phyloP scores from a whole-genome alignment of 805 yeast genomes.

The Saccharomycopsis sp. region DNA sequence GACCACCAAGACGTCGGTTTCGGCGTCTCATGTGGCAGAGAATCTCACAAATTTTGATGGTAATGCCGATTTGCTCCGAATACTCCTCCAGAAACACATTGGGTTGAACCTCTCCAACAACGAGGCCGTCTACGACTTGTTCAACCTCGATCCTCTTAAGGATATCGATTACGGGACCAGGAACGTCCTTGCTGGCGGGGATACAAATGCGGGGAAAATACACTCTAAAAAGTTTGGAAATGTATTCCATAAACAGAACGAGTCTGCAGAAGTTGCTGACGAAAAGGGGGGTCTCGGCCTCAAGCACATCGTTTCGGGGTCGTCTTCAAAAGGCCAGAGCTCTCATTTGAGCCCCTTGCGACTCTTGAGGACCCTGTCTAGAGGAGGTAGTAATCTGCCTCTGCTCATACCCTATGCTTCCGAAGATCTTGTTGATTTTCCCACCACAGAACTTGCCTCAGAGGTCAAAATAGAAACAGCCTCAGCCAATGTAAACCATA shows the following conservation, averaged over 20 bases:
- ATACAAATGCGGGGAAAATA: not conserved
- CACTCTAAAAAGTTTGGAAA: not conserved
- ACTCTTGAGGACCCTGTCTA: not conserved
- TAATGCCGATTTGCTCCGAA: not conserved
- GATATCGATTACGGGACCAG: not conserved
- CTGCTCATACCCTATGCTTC: not conserved
- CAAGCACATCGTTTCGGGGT: not conserved
- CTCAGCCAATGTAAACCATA: not conserved
- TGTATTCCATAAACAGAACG: not conserved
- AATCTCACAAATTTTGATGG: constrained; percentile 1
- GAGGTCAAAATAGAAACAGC: not conserved
- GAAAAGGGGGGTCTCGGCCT: not conserved
- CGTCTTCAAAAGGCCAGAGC: not conserved
- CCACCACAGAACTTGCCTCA: not conserved
- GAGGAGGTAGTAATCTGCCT: not conserved
- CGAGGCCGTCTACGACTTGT: constrained; percentile 10
- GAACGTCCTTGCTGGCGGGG: not conserved
- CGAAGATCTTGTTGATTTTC: not conserved
- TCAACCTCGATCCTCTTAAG: constrained; percentile 1
- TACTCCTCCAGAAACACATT: constrained; percentile 1
- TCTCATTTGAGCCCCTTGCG: not conserved
- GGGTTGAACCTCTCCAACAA: constrained; percentile 14
- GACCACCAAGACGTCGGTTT: not conserved
- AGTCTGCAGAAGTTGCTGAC: not conserved
- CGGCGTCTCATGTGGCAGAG: not conserved